A percentile compares a stretch with the other conserved stretches of the same genome.
Conservation (phyloP, 352 stramenopile species). For the Pythium plurisporium region DNA sequence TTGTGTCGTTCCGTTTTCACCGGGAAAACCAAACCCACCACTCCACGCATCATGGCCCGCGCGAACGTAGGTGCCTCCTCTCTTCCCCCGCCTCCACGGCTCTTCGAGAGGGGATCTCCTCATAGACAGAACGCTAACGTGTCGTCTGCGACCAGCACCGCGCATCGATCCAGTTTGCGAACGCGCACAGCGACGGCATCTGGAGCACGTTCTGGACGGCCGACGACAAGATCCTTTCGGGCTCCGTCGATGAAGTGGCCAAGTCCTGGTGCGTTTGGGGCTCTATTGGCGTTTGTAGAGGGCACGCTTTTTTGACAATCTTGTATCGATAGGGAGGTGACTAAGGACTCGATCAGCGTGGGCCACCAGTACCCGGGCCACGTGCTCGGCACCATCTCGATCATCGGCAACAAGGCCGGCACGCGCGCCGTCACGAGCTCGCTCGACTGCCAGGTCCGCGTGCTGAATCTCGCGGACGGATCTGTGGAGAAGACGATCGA, state of each 20-base stretch:
- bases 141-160: slow-evolving; percentile 49
- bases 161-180: slow-evolving; percentile 76
- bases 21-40: slow-evolving; percentile 11
- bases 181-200: slow-evolving; percentile 84
- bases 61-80: slow-evolving; percentile 26
- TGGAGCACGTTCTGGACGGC: slow-evolving; percentile 88
- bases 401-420: slow-evolving; percentile 76
- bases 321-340: slow-evolving; percentile 44
- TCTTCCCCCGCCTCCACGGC: no score
- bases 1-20: no score
- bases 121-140: background rate
- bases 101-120: background rate
- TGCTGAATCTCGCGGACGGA: slow-evolving; percentile 70
- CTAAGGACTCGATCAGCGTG: slow-evolving; percentile 60
- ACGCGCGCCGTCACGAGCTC: slow-evolving; percentile 76
- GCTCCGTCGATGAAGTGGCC: slow-evolving; percentile 84
- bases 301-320: no score
- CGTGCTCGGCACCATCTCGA: slow-evolving; percentile 82
- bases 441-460: slow-evolving; percentile 77
- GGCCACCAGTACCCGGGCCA: slow-evolving; percentile 82
- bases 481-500: slow-evolving; percentile 83
- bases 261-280: slow-evolving; percentile 71
- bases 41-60: slow-evolving; percentile 24
- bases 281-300: no score
- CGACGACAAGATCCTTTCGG: slow-evolving; percentile 85